These are phyloP conservation scores for Rauvolfia tetraphylla DNA, from an alignment of 257 asterid species.

Conservation along the genomic window DNA sequence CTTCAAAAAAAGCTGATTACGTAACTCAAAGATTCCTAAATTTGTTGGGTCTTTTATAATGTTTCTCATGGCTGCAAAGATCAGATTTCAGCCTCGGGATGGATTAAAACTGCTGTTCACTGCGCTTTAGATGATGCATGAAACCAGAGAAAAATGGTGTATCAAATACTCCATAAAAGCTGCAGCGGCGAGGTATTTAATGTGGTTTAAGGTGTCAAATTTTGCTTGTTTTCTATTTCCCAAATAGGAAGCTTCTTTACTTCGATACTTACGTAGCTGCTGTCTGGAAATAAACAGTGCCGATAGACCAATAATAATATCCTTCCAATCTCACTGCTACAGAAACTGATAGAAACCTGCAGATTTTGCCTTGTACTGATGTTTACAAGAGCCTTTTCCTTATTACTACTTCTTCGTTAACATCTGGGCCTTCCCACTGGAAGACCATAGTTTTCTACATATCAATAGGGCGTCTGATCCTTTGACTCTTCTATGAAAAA, in stretches of 20 bases:
- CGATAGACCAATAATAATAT: neutral
- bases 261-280: slow-evolving; percentile 13
- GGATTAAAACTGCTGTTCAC: neutral
- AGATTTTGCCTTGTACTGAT: slow-evolving; percentile 8
- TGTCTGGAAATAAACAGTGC: slow-evolving; percentile 6
- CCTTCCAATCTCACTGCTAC: slow-evolving; percentile 13
- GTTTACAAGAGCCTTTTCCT: neutral
- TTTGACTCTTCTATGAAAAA: neutral
- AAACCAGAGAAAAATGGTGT: neutral
- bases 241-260: slow-evolving; percentile 22
- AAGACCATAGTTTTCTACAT: neutral
- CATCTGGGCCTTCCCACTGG: neutral
- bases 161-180: slow-evolving; percentile 10
- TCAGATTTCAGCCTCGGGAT: slow-evolving; percentile 17
- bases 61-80: slow-evolving; percentile 11
- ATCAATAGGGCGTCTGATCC: neutral
- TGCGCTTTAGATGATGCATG: slow-evolving; percentile 6
- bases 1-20: slow-evolving; percentile 11
- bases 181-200: slow-evolving; percentile 4
- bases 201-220: slow-evolving; percentile 6
- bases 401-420: slow-evolving; percentile 2
- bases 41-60: neutral
- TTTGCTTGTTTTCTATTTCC: slow-evolving; percentile 14
- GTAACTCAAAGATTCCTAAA: slow-evolving; percentile 27
- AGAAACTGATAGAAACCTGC: slow-evolving; percentile 6